phyloP scores from a whole-genome alignment of 306 rosid genomes.

The Calophaca sinica region DNA sequence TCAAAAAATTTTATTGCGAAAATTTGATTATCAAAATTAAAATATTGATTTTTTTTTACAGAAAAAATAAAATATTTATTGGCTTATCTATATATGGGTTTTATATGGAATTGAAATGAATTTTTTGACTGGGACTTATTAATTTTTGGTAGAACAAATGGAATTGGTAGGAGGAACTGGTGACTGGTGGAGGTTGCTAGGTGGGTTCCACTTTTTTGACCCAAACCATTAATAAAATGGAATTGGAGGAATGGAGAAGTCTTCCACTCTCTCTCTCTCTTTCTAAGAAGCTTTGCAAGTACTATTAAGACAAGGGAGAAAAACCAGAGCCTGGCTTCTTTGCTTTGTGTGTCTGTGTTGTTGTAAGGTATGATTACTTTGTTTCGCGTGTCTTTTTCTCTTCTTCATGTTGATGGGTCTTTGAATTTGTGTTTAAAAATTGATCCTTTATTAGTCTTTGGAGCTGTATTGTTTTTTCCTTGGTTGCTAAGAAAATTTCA shows the following conservation, averaged over 20 bases:
- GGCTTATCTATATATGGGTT: too few relatives aligned
- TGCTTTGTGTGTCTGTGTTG: constrained; percentile 11
- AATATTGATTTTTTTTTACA: too few relatives aligned
- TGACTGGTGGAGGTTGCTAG: constrained; percentile 46
- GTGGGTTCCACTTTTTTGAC: constrained; percentile 71
- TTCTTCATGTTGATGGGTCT: constrained; percentile 11
- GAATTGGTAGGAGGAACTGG: constrained; percentile 44
- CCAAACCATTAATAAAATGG: constrained; percentile 42
- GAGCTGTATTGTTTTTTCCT: neutral
- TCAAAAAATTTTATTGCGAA: too few relatives aligned
- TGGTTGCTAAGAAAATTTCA: constrained; percentile 42
- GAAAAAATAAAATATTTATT: too few relatives aligned
- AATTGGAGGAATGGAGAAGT: constrained; percentile 47
- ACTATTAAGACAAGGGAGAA: constrained; percentile 1
- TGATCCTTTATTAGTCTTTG: constrained; percentile 12
- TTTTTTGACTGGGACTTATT: neutral
- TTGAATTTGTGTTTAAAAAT: constrained; percentile 38
- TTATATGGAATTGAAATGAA: too few relatives aligned
- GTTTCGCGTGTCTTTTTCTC: neutral
- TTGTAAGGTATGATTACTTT: constrained; percentile 48
- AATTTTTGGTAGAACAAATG: constrained; percentile 2
- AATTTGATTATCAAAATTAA: too few relatives aligned
- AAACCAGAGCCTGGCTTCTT: constrained; percentile 35
- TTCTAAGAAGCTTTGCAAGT: constrained; percentile 43
- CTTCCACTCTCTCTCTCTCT: constrained; percentile 34